Base-by-base conservation (phyloP, 1,284 basidiomycete genomes). In the Thecaphora thlaspeos region DNA sequence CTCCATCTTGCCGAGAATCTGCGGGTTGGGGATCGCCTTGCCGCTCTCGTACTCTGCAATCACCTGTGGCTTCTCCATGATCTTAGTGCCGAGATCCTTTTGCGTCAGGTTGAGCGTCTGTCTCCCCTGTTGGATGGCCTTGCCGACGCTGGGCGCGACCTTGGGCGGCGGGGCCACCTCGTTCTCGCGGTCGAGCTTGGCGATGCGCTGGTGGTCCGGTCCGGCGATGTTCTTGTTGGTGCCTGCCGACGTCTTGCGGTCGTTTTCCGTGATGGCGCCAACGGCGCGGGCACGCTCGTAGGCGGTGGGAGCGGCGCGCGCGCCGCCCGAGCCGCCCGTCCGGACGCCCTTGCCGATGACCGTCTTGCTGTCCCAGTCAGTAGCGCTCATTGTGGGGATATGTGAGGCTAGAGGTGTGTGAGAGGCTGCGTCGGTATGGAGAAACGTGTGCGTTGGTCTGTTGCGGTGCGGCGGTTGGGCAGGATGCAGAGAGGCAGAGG, bases 111-210 rank as follows among this genome's bases (percentile, higher is more conserved):
- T 83, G 73, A 87, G 83, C 26, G 86, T 88, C 81, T 86, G 83
- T 48, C 94, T 87, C 23, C 87, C 90, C 22, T 84, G 83, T 73
- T 88, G 86, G 70, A 98, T 93, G 67, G 88, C 89, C 80, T 88
- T 89, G 69, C 91, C 91, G 53, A 93, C 89, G 36, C 83, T 83
- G 28, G 87, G 82, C 2, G 83, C 81, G 65, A 98, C 83, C 80
- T 93, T 95, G 62, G 88, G 78, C 41, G 94, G 95, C 9, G 95
- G 92, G 10, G 92, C 90, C 21, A 96, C 93, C 74, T 96, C 94
- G 80, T 97, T 95, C 72, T 78, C 74, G 10, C 73, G 60, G 46
- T 73, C 73, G 12, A 77, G 53, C 41, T 76, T 76, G 24, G 73
- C 73, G 38, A 77, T 69, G n/a, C 71, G 60, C 43, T 68, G 67